Base-by-base conservation (phyloP, 2,329 filamentous ascomycete genomes). In the Cladosporium sphaerospermum region DNA sequence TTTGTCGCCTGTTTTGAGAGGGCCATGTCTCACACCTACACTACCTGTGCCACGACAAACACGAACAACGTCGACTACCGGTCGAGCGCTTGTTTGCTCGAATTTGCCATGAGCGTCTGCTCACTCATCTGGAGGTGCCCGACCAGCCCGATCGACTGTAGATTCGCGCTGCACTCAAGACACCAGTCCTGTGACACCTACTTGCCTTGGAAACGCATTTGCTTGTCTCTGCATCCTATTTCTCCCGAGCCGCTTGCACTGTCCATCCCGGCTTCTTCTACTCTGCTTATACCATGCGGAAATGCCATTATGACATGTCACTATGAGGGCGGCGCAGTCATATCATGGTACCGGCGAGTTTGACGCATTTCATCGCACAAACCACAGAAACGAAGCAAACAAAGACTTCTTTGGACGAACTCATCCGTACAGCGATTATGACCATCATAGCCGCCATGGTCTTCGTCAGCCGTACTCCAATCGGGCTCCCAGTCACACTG, bases 311-410 rank as follows among this genome's bases (percentile, higher is more conserved):
- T 50, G 48, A 49, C 34, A 37, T 54, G 47, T 39, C 58, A 61
- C 54, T 23, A 65, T 63, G 60, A 64, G 62, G 63, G 62, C 61
- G 59, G 61, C 60, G 53, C 62, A 63, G 55, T 58, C 60, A 39
- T 67, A 63, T 58, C 62, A 65, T 45, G 57, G 57, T 40, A 58
- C 33, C 41, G 42, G 54, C 40, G 63, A 62, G n/a, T 58, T 58
- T 44, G 62, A 64, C 45, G 46, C 60, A 8, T 61, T 61, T 44
- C 49, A 57, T 42, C 61, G 59, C 14, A 23, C 48, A 36, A 36
- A 10, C 32, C 48, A 51, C 9, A 31, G 48, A 7, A 42, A 31
- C 36, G 51, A 56, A 13, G 55, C 60, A 32, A 56, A 32, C 49
- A 49, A 53, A 40, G 57, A 53, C n/a, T 61, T 63, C 53, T 65